Conservation (phyloP, 2,329 filamentous ascomycete genomes). For the Aspergillus calidoustus region DNA sequence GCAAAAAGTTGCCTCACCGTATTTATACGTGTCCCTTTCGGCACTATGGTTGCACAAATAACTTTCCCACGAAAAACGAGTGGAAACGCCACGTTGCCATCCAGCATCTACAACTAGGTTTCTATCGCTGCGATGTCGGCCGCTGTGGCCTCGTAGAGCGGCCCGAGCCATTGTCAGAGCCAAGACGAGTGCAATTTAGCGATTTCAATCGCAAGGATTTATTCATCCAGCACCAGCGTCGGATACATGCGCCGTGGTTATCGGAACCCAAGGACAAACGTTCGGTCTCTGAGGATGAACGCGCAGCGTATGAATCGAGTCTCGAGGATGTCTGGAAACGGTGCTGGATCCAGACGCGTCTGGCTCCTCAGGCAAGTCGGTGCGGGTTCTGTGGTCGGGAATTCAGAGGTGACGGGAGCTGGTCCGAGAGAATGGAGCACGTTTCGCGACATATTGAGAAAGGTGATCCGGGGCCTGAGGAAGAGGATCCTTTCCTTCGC, state of each 20-base stretch:
- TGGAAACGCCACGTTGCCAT: neutral
- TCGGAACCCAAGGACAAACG: neutral
- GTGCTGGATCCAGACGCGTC: neutral
- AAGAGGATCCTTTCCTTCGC: neutral
- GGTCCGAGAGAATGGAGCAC: neutral
- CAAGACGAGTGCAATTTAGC: neutral
- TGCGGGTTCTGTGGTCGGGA: neutral
- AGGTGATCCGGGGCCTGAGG: neutral
- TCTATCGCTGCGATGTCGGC: constrained; percentile 1
- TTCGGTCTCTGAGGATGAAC: neutral
- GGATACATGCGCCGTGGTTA: neutral
- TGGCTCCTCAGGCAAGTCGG: neutral
- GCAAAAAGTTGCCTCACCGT: neutral
- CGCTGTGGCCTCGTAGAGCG: neutral
- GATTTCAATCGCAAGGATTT: neutral
- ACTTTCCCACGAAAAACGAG: constrained; percentile 27
- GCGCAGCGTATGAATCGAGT: neutral
- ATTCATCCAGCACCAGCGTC: neutral
- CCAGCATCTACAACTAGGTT: neutral
- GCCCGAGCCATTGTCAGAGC: neutral
- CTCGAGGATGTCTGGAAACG: neutral
- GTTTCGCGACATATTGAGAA: neutral
- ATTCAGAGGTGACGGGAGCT: neutral
- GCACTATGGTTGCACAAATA: constrained; percentile 48
- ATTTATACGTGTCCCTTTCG: constrained; percentile 28